A percentile compares a stretch with the other conserved stretches of the same genome.
Evolutionary conservation across 2,329 filamentous ascomycete genomes (phyloP).

Genomic region (Fusarium stilboides): DNA sequence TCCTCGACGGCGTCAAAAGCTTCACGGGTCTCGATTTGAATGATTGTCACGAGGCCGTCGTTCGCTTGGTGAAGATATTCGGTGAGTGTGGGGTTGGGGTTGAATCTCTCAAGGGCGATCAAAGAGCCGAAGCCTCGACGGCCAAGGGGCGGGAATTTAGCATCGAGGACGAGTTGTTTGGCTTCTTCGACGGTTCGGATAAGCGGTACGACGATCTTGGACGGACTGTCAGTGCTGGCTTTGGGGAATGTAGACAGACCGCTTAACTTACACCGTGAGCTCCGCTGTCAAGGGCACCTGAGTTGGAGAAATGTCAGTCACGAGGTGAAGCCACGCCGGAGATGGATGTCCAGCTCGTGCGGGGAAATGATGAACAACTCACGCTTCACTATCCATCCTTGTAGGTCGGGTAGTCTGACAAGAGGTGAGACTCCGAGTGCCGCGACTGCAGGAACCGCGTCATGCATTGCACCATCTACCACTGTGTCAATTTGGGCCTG

Average conservation of each 20-base stretch:
- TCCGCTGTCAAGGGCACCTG: slow-evolving; percentile 65
- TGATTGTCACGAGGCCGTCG: slow-evolving; percentile 71
- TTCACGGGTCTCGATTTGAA: slow-evolving; percentile 78
- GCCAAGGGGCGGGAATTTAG: slow-evolving; percentile 67
- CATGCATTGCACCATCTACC: slow-evolving; percentile 67
- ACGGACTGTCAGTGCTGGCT: slow-evolving; percentile 24
- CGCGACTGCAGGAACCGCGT: slow-evolving; percentile 67
- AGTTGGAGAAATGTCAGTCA: background rate
- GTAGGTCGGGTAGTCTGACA: slow-evolving; percentile 68
- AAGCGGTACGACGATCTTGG: slow-evolving; percentile 64
- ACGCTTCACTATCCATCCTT: slow-evolving; percentile 64
- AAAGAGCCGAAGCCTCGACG: slow-evolving; percentile 66
- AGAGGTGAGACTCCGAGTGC: slow-evolving; percentile 61
- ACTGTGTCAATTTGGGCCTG: too few relatives aligned
- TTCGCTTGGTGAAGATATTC: slow-evolving; percentile 68
- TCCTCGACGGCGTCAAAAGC: slow-evolving; percentile 73
- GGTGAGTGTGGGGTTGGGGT: slow-evolving; percentile 60
- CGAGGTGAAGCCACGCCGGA: too few relatives aligned
- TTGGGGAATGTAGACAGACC: too few relatives aligned
- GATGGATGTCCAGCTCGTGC: slow-evolving; percentile 1
- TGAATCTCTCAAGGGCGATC: slow-evolving; percentile 61
- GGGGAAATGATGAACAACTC: slow-evolving; percentile 25
- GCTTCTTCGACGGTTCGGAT: slow-evolving; percentile 62
- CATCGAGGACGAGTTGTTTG: slow-evolving; percentile 60
- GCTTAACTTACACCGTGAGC: slow-evolving; percentile 61